phyloP scores from a whole-genome alignment of 1,139 yeast species.

The Yamadazyma trypodendri region DNA sequence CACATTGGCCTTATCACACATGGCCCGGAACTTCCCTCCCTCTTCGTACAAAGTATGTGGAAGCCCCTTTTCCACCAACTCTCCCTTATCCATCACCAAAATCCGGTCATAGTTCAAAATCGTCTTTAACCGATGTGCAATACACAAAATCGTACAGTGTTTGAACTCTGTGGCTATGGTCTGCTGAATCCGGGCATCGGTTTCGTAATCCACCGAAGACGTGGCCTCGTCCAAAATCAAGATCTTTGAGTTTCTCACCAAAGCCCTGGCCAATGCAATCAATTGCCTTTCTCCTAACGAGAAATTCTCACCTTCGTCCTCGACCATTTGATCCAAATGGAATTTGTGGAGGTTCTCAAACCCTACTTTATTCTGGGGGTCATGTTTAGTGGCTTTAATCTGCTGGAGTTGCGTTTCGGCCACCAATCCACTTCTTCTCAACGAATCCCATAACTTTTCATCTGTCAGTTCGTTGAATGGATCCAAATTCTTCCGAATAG shows the following conservation, averaged over 20 bases:
- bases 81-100: conserved; percentile 55
- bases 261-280: conserved; percentile 42
- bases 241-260: conserved; percentile 37
- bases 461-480: conserved; percentile 59
- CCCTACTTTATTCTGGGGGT: conserved; percentile 36
- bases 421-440: conserved; percentile 63
- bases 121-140: conserved; percentile 43
- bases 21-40: conserved; percentile 35
- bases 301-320: conserved; percentile 40
- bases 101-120: conserved; percentile 38
- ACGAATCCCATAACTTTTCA: conserved; percentile 50
- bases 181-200: conserved; percentile 37
- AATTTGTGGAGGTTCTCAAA: conserved; percentile 43
- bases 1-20: conserved; percentile 39
- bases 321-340: conserved; percentile 36
- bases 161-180: conserved; percentile 34
- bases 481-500: conserved; percentile 64
- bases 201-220: conserved; percentile 42
- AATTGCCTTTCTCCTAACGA: conserved; percentile 44
- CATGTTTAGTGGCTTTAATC: conserved; percentile 25
- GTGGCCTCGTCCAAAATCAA: conserved; percentile 45
- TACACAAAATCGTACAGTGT: conserved; percentile 40
- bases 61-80: conserved; percentile 47
- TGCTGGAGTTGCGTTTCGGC: conserved; percentile 37
- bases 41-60: conserved; percentile 33